Base-by-base conservation (phyloP, 169 alveolate genomes). In the Eimeria brunetti region DNA sequence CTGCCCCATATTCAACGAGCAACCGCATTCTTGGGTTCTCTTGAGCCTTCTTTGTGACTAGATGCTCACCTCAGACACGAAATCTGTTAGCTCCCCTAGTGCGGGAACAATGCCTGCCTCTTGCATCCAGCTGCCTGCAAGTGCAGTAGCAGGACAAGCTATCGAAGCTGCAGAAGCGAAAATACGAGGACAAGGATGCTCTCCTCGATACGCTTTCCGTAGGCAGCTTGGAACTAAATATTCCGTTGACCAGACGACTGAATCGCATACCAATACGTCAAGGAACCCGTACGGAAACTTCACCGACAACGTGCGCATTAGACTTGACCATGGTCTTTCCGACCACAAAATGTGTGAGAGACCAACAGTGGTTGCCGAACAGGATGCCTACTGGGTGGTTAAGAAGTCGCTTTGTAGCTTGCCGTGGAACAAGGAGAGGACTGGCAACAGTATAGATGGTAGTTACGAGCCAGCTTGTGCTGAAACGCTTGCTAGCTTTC, bases 371-470 rank as follows among this genome's bases (percentile, higher is more conserved):
- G 67, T 86, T 60, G 81, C 62, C 14, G 93, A 86, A 44, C 83
- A 64, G 38, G 36, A 60, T 4, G 71, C 67, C 36, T 86, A 86
- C 9, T 86, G 93, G 93, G 93, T 86, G 60, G 93, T 86, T 11
- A 33, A 41, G 30, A 86, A 41, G 60, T 53, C 93, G 27, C 46
- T 44, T 20, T 62, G 91, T 41, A 56, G 11, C 27, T 49, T 30
- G 24, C 41, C 71, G 12, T 18, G 14, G 71, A 8, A 20, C 69
- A 51, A 49, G 67, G 46, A 8, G 71, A 18, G 69, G 51, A 49
- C 53, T 2, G 71, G 27, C 44, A 38, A 49, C 56, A 60, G 22
- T 84, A 16, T 84, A 60, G 12, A 58, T 84, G n/a, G 44, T 24
- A 12, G 27, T 62, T 14, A 46, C 16, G 67, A 44, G 14, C 36